Evolutionary conservation across 2,329 filamentous ascomycete genomes (phyloP), one percentile per base, ranked within the genome.

Genomic region (Davidsoniella neocaledoniae): DNA sequence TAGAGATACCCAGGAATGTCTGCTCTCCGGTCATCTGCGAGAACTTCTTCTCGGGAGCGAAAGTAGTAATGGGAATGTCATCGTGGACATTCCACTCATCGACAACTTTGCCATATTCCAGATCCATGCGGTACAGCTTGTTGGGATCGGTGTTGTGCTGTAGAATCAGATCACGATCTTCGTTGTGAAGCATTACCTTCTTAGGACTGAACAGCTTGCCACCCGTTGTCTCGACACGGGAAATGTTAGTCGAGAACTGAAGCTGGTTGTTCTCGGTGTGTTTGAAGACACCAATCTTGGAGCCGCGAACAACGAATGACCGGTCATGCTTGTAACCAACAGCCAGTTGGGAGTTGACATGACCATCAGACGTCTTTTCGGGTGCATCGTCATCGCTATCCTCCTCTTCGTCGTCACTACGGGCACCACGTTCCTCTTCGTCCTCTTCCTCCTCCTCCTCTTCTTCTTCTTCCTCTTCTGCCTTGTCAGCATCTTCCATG

Each of bases 81-180:
- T 98, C 90, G 61, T 98, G 90, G 12, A 98, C 76, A 58, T 94
- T 94, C 91, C 91, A 98, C 65, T 98, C 91, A 60, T 98, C 91
- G 2, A 96, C 87, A 36, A 98, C 85, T 68, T 95, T 96, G 57
- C 91, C 91, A 58, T 93, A 93, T 64, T 98, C 90, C 42, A 98
- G 73, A 66, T 98, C 91, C 91, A 98, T 96, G 43, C 86, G 85
- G 63, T 88, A 98, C 1, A 98, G 74, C 47, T 86, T 87, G 68
- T 94, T 90, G 1, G 90, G 86, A 56, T 96, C 83, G 47, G 80
- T 63, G 45, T 73, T 71, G 58, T 93, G 88, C 63, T 95, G 88
- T 52, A 95, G 66, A 54, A 95, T 84, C 75, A 95, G 81, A 60
- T 93, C 86, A 43, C 79, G 75, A 66, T 95, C 88, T 63, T 91